phyloP scores from a whole-genome alignment of 192 early-diverging fungal species.

The Podila clonocystis region DNA sequence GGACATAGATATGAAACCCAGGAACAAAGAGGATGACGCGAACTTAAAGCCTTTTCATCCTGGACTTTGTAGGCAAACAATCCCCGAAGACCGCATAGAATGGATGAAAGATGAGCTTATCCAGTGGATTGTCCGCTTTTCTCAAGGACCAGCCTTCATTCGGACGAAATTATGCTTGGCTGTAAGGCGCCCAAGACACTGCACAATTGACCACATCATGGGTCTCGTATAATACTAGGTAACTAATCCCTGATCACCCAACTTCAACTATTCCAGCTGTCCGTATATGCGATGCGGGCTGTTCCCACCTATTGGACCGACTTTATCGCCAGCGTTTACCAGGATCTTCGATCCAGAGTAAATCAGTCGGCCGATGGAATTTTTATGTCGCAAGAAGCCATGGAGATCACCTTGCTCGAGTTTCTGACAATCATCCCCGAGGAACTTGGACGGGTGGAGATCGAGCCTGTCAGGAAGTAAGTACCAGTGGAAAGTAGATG shows the following conservation, averaged over 20 bases:
- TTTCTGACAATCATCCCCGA: conserved; percentile 66
- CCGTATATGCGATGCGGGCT: conserved; percentile 57
- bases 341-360: conserved; percentile 46
- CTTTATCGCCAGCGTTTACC: conserved; percentile 56
- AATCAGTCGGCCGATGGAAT: conserved; percentile 35
- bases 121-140: conserved; percentile 54
- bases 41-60: not conserved
- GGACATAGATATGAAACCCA: no score
- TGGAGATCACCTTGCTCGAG: conserved; percentile 57
- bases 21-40: no score
- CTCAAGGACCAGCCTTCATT: conserved; percentile 59
- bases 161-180: conserved; percentile 64
- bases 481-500: not conserved
- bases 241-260: not conserved
- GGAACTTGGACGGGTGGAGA: conserved; percentile 58
- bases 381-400: conserved; percentile 14
- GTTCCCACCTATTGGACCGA: conserved; percentile 60
- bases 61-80: conserved; percentile 51
- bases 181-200: conserved; percentile 37
- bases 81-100: conserved; percentile 60
- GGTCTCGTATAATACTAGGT: not conserved
- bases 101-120: conserved; percentile 62
- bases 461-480: conserved; percentile 58
- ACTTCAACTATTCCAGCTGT: conserved; percentile 46
- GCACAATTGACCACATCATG: not conserved